Base-by-base conservation (phyloP, 208 protist genomes). In the Crithidia expoeki region DNA sequence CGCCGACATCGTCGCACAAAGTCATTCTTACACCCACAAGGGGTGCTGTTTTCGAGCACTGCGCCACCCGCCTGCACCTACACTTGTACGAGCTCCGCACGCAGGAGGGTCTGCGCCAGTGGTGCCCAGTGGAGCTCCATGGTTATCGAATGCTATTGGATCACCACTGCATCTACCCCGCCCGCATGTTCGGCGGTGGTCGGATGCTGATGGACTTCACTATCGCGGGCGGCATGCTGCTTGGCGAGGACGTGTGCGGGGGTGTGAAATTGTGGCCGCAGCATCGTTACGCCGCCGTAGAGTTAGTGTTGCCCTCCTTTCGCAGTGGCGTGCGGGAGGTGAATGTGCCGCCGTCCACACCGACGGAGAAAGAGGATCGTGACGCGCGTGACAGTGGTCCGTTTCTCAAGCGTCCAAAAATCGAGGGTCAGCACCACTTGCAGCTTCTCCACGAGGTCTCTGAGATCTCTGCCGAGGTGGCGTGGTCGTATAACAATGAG, bases 81-180 rank as follows among this genome's bases (percentile, higher is more conserved):
- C 57, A 83, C 36, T 28, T 61, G 21, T 89, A 85, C 60, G 83
- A 92, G 60, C 38, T 65, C 49, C 64, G 87, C 46, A 79, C 76
- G 23, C 74, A 80, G 23, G 49, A 64, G 25, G 51, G 55, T 28
- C 25, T 72, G 12, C 74, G 75, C 17, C 70, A 90, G 32, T 92
- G 84, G 76, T 93, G 81, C 57, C 83, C 83, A 28, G 84, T 93
- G 2, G 78, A 87, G 46, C 52, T 96, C 19, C 67, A 94, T 69
- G 86, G 85, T 27, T 75, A 80, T 17, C 72, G 72, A 32, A 83
- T 93, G 69, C 82, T 94, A 57, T 68, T 96, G 19, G 86, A 93
- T 58, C 88, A 94, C 58, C 86, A 94, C 63, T 91, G 83, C 74
- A 30, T 96, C 25, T 94, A 93, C 71, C 88, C 89, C 4, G 50